These are phyloP conservation scores for Vitellaria paradoxa DNA, from an alignment of 179 eudicot species.

Conservation along the genomic window DNA sequence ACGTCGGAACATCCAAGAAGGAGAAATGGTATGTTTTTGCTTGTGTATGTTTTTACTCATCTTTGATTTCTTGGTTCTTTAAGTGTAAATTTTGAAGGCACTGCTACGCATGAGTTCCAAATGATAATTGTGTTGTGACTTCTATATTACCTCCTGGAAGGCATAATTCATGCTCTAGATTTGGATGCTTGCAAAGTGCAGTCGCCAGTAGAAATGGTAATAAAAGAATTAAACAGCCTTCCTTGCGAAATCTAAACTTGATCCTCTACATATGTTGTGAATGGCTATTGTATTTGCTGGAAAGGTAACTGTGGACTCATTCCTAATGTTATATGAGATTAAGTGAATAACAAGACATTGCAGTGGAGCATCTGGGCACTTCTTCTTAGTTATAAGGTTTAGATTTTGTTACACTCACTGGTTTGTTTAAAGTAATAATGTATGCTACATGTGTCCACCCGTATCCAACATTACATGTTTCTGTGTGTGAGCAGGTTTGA, in stretches of 20 bases:
- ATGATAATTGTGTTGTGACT: neutral
- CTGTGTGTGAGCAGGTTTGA: conserved; percentile 5
- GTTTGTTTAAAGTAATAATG: neutral
- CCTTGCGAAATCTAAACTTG: too few species aligned
- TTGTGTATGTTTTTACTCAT: neutral
- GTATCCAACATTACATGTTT: neutral
- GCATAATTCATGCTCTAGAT: neutral
- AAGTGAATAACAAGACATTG: neutral
- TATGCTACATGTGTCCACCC: neutral
- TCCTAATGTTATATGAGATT: neutral
- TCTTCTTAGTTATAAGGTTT: neutral
- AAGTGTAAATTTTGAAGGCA: neutral
- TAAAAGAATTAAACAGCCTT: too few species aligned
- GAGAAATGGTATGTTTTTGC: conserved; percentile 74
- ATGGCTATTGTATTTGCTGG: neutral
- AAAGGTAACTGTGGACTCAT: neutral
- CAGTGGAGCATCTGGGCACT: neutral
- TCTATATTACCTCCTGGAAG: neutral
- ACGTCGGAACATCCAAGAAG: conserved; percentile 84
- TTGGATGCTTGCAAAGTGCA: neutral
- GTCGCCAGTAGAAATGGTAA: neutral
- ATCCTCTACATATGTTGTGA: neutral
- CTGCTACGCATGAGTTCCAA: neutral
- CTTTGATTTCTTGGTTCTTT: neutral
- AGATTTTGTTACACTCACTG: neutral